phyloP scores from a whole-genome alignment of 306 rosid genomes.

The Boehmeria nivea region DNA sequence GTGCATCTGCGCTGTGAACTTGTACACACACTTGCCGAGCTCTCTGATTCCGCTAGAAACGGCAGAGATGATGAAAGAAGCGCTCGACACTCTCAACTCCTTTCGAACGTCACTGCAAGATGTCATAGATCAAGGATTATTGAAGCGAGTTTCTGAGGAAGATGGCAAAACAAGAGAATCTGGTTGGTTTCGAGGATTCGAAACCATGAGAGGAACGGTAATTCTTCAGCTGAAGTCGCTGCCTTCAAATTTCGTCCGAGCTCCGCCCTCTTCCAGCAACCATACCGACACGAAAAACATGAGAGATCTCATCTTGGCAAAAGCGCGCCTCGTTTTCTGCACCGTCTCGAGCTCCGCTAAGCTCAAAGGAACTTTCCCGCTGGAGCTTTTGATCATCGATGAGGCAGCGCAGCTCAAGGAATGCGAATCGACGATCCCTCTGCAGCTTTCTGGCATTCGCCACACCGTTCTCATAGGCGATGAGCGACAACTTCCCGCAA shows the following conservation, averaged over 20 bases:
- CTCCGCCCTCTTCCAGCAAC: too few relatives aligned
- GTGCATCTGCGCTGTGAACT: background rate
- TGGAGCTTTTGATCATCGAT: slow-evolving; percentile 38
- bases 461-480: slow-evolving; percentile 46
- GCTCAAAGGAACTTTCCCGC: slow-evolving; percentile 10
- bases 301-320: slow-evolving; percentile 29
- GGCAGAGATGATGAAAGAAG: slow-evolving; percentile 13
- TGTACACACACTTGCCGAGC: slow-evolving; percentile 48
- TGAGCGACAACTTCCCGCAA: slow-evolving; percentile 55
- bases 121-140: too few relatives aligned
- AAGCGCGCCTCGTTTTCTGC: slow-evolving; percentile 42
- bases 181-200: too few relatives aligned
- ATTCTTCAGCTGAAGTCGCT: too few relatives aligned
- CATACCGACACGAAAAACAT: too few relatives aligned
- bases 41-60: slow-evolving; percentile 22
- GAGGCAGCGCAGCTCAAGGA: slow-evolving; percentile 60
- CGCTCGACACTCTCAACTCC: slow-evolving; percentile 23
- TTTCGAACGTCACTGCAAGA: slow-evolving; percentile 14
- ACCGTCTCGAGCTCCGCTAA: slow-evolving; percentile 43
- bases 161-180: too few relatives aligned
- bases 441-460: slow-evolving; percentile 39
- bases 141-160: background rate
- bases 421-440: slow-evolving; percentile 52
- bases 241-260: too few relatives aligned
- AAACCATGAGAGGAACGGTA: too few relatives aligned